Evolutionary conservation across 2,329 filamentous ascomycete species (phyloP), one percentile per base, ranked within the genome.

Genomic region (Talaromyces sp.): DNA sequence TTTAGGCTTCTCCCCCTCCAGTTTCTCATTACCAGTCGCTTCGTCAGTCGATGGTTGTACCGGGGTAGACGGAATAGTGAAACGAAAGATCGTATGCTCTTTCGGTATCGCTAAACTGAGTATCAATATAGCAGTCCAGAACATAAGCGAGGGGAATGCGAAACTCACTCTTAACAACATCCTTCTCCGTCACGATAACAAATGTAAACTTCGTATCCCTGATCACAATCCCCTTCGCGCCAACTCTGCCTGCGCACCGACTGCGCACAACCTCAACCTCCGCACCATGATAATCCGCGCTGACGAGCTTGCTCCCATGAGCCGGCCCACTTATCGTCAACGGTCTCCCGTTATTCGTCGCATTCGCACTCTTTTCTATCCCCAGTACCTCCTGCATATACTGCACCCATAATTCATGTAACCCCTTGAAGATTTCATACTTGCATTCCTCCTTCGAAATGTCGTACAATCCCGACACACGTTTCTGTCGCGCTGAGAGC

Each of bases 201-300:
- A 98, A 91, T 1, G 90, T 89, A 72, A 90, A 94, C 75, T 90
- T 92, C 60, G 90, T 89, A 79, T 99, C 95, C 75, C 91, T 88
- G 47, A 97, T 87, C 66, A 98, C 90, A 70, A 98, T 94, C 16
- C 95, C 95, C 71, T 83, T 86, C 62, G 94, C 78, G 0, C 95
- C 94, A 0, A 99, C 93, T 16, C 94, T 84, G 62, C 90, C 88
- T 16, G 90, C 86, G 75, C 93, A 97, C 35, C 86, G 81, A 76
- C 93, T 95, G 70, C 93, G 81, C 63, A 94, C 90, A 24, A 98
- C 92, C 78, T 93, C 88, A 22, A 97, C 76, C 70, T 88, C 82
- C 16, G 94, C 93, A 1, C 95, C 95, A 75, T 98, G 93, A 72
- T 93, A 94, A 78, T 99, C 95, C 1, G 93, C 94, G 65, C 89